Evolutionary conservation across 179 eudicot genomes (phyloP).

Genomic region (Spinacia oleracea): DNA sequence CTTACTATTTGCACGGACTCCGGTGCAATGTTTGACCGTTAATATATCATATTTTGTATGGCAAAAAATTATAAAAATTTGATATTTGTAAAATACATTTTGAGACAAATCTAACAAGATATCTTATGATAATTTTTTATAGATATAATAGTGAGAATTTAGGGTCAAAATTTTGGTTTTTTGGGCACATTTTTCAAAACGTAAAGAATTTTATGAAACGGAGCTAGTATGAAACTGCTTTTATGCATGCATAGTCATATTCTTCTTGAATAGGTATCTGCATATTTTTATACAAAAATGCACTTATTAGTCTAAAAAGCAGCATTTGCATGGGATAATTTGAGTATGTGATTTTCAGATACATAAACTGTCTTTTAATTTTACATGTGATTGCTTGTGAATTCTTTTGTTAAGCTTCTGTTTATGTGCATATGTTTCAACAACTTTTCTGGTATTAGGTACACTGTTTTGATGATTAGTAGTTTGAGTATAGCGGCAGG

Average conservation of each 20-base stretch:
- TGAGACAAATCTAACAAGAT: too few species aligned
- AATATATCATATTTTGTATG: too few species aligned
- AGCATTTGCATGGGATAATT: neutral
- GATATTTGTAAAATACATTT: too few species aligned
- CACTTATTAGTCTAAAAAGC: neutral
- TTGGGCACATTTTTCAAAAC: too few species aligned
- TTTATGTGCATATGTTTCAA: neutral
- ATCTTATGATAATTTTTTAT: too few species aligned
- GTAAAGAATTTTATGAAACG: too few species aligned
- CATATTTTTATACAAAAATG: neutral
- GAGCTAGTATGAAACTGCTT: constrained; percentile 56
- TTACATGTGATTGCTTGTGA: neutral
- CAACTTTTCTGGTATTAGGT: neutral
- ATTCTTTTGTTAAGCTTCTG: neutral
- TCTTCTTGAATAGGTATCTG: neutral
- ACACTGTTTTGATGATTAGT: neutral
- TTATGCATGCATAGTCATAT: constrained; percentile 14
- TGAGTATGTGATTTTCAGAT: neutral
- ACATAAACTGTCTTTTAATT: neutral
- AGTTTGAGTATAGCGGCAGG: neutral
- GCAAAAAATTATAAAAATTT: too few species aligned
- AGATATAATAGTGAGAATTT: too few species aligned
- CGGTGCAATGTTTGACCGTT: too few species aligned
- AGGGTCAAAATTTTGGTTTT: too few species aligned
- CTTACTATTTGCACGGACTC: too few species aligned